Base-by-base conservation (phyloP, 2,329 filamentous ascomycete genomes). In the Exophiala oligosperma region DNA sequence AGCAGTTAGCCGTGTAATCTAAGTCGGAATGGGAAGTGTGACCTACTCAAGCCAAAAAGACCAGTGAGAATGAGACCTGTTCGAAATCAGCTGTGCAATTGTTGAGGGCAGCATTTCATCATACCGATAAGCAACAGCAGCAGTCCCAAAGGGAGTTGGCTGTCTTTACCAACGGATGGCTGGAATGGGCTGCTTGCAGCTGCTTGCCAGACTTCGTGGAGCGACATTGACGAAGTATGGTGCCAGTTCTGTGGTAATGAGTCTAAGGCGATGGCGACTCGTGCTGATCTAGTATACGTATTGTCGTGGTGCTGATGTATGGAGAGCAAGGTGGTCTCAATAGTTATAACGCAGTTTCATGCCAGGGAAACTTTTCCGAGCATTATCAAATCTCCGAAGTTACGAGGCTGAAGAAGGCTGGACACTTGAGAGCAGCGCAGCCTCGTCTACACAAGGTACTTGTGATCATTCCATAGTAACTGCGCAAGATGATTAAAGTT, bases 181-280 rank as follows among this genome's bases (percentile, higher is more conserved):
- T 87, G 77, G 79, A 94, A 97, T 63, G 92, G 91, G 79, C 86
- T 90, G 82, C 86, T 85, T 76, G 90, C 85, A 79, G 92, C 90
- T 82, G 91, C 90, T 83, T 95, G 89, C 93, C 93, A 97, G 79
- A 96, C 84, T 76, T 94, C 86, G 77, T 88, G 86, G 76, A 96
- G 81, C 81, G 90, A 91, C 78, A 80, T 80, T 70, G 71, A 70
- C 43, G 56, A 32, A 17, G 26, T 7, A 26, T 28, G n/a, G 26
- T 28, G 11, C 11, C 14, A 17, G n/a, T 17, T 43, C 8, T 5
- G 21, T 17, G 17, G 40, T 5, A 5, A 6, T 35, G 32, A 35
- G 32, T 35, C 32, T 11, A 35, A 35, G 7, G 11, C 6, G 11
- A 35, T 8, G 32, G 4, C 32, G 32, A 9, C 4, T 35, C 32